A percentile compares a stretch with the other conserved stretches of the same genome.
phyloP scores from a whole-genome alignment of 2,329 filamentous ascomycete genomes.

The Nemania diffusa region DNA sequence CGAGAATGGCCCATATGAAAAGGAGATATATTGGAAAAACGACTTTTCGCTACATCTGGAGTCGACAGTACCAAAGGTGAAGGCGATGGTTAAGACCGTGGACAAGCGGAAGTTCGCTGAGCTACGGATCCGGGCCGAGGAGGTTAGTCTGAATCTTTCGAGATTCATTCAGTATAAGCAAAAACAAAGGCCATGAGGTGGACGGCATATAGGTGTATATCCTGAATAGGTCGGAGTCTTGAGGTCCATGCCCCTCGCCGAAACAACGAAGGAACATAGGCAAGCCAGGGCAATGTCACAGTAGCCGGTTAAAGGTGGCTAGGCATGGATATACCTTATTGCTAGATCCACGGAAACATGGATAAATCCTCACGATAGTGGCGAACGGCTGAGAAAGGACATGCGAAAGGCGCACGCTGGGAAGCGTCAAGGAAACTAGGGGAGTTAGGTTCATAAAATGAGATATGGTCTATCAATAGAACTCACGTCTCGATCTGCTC shows the following conservation, averaged over 20 bases:
- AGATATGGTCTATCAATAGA: conserved; percentile 49
- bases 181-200: conserved; percentile 59
- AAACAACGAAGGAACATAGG: background rate
- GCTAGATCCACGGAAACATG: conserved; percentile 20
- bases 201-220: background rate
- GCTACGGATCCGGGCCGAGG: conserved; percentile 68
- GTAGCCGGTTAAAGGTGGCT: conserved; percentile 9
- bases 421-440: conserved; percentile 43
- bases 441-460: conserved; percentile 50
- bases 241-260: conserved; percentile 2
- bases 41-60: conserved; percentile 69
- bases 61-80: conserved; percentile 62
- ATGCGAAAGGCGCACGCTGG: conserved; percentile 24
- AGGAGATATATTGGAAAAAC: conserved; percentile 71
- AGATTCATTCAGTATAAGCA: conserved; percentile 74
- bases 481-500: conserved; percentile 46
- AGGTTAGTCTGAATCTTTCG: conserved; percentile 68
- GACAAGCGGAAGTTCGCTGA: conserved; percentile 69
- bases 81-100: conserved; percentile 67
- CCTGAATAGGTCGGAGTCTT: conserved; percentile 1
- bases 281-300: background rate
- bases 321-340: conserved; percentile 31
- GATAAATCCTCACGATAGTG: conserved; percentile 20
- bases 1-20: conserved; percentile 67
- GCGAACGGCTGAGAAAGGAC: conserved; percentile 16